Conservation (phyloP, 768 basidiomycete species). For the Hirschioporus abietinus region DNA sequence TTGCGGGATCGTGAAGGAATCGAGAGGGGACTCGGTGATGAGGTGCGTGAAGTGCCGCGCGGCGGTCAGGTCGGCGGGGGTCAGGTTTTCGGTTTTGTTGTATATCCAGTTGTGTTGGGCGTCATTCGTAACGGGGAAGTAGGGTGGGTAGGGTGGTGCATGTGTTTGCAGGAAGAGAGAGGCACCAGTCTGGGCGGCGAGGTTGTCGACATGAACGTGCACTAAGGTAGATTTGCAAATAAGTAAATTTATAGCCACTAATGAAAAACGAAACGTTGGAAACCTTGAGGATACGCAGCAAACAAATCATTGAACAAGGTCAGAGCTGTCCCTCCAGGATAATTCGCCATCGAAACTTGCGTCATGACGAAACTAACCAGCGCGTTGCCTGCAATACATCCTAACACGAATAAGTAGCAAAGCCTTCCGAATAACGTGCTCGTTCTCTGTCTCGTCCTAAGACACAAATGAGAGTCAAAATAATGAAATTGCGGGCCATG, state of each 20-base stretch:
- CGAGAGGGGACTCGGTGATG: slow-evolving; percentile 41
- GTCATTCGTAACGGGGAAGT: slow-evolving; percentile 14
- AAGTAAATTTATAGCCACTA: not conserved
- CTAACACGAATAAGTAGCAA: slow-evolving; percentile 38
- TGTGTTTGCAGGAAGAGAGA: slow-evolving; percentile 79
- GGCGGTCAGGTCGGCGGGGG: slow-evolving; percentile 34
- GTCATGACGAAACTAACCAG: slow-evolving; percentile 47
- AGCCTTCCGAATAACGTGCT: slow-evolving; percentile 41
- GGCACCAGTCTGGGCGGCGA: slow-evolving; percentile 86
- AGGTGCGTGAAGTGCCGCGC: slow-evolving; percentile 51
- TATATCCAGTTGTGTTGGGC: slow-evolving; percentile 49
- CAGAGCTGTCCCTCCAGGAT: slow-evolving; percentile 84
- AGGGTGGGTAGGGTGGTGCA: slow-evolving; percentile 44
- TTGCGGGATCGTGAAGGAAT: not conserved
- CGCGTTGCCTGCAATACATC: slow-evolving; percentile 49
- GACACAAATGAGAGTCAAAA: slow-evolving; percentile 1
- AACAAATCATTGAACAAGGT: slow-evolving; percentile 51
- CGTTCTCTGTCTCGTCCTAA: slow-evolving; percentile 46
- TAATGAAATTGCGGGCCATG: not conserved
- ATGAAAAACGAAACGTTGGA: not conserved
- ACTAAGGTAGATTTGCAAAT: slow-evolving; percentile 26
- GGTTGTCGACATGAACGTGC: slow-evolving; percentile 77
- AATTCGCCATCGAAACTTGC: slow-evolving; percentile 65
- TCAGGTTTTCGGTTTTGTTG: slow-evolving; percentile 74
- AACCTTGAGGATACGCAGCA: slow-evolving; percentile 27